phyloP scores from a whole-genome alignment of 495 filamentous ascomycete species.

The Trypethelium eluteriae region DNA sequence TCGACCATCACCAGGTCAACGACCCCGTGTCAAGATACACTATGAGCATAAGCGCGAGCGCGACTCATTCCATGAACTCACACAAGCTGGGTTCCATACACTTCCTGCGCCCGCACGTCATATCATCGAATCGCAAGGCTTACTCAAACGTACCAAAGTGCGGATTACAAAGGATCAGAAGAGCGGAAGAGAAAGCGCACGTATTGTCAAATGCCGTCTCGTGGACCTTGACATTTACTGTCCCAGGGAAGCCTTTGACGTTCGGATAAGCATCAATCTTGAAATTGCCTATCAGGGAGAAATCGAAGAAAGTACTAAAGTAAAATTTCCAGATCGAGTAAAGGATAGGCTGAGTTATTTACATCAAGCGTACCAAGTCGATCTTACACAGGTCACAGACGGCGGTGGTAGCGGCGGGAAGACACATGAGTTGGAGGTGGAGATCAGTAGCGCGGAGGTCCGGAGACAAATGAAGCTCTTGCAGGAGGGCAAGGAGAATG shows the following conservation, averaged over 20 bases:
- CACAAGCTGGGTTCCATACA: constrained; percentile 42
- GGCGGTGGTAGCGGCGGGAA: constrained; percentile 49
- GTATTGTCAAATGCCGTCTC: constrained; percentile 83
- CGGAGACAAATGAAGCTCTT: constrained; percentile 61
- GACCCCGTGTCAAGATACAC: constrained; percentile 56
- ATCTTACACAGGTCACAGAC: constrained; percentile 74
- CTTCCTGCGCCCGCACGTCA: constrained; percentile 39
- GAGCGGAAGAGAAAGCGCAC: constrained; percentile 61
- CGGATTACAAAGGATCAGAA: constrained; percentile 74
- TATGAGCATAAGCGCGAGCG: constrained; percentile 74
- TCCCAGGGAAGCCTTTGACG: constrained; percentile 66
- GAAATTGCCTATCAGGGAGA: constrained; percentile 60
- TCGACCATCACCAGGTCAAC: constrained; percentile 19
- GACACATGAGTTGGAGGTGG: constrained; percentile 84
- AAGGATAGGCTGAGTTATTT: constrained; percentile 88
- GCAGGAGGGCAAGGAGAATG: constrained; percentile 49
- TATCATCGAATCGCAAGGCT: constrained; percentile 41
- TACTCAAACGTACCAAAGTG: constrained; percentile 46
- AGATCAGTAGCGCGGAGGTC: constrained; percentile 60
- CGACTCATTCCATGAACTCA: constrained; percentile 75
- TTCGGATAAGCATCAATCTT: constrained; percentile 79
- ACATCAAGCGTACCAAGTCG: constrained; percentile 76
- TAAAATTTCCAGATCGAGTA: constrained; percentile 50
- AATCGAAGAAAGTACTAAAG: constrained; percentile 25
- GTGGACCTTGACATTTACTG: constrained; percentile 74